Evolutionary conservation across 2,329 filamentous ascomycete species (phyloP).

Genomic region (Trichoderma sp.): DNA sequence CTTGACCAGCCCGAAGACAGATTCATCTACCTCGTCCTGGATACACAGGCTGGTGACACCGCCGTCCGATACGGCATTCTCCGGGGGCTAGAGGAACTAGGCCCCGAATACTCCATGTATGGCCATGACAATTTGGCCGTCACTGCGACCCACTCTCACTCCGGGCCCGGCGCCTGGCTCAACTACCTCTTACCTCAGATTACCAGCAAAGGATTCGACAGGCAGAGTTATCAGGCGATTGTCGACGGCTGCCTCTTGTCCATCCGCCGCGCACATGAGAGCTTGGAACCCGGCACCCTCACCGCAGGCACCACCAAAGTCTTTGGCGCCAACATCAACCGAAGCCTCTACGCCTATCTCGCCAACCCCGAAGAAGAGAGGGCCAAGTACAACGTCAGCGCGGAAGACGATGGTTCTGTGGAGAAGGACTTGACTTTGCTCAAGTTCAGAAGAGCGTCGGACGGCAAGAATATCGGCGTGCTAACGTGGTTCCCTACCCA

Average conservation of each 20-base stretch:
- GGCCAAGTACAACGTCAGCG: constrained; percentile 54
- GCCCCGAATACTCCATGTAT: constrained; percentile 68
- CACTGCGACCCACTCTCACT: constrained; percentile 87
- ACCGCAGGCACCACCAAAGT: constrained; percentile 62
- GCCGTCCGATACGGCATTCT: constrained; percentile 82
- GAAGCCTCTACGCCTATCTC: constrained; percentile 80
- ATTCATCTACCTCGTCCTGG: constrained; percentile 84
- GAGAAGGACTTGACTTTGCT: constrained; percentile 80
- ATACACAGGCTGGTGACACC: constrained; percentile 82
- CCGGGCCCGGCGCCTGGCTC: constrained; percentile 85
- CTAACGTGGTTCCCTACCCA: constrained; percentile 90
- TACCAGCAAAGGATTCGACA: constrained; percentile 80
- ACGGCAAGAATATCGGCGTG: constrained; percentile 73
- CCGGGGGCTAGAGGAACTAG: constrained; percentile 65
- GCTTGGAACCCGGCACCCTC: constrained; percentile 56
- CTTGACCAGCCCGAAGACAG: constrained; percentile 63
- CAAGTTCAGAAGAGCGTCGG: constrained; percentile 67
- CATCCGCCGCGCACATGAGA: constrained; percentile 73
- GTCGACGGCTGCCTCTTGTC: constrained; percentile 80
- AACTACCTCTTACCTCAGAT: constrained; percentile 91
- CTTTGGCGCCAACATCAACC: constrained; percentile 73
- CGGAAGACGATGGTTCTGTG: constrained; percentile 43
- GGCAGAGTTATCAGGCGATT: constrained; percentile 81
- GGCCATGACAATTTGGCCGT: constrained; percentile 79
- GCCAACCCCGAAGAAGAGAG: constrained; percentile 76